Base-by-base conservation (phyloP, 78 protist species). In the Diacronema lutheri region DNA sequence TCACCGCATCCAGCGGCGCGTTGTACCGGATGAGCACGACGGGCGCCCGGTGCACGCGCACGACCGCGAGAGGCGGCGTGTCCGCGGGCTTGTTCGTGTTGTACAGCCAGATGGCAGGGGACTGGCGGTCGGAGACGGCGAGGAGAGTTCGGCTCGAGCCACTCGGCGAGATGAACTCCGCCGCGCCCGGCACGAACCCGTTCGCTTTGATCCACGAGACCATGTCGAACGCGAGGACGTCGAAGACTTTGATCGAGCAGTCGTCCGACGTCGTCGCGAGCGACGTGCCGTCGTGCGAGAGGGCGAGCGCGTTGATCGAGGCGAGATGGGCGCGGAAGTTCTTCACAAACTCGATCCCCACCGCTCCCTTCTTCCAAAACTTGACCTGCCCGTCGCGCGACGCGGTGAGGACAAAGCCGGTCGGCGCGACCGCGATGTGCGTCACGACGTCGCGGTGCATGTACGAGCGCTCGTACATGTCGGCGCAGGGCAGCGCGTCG, bases 291-390 rank as follows among this genome's bases (percentile, higher is more conserved):
- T 94, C 95, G 25, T 21, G 20, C 55, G 92, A 76, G 35, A 74
- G 78, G 23, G 91, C 69, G 38, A 93, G 0, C 16, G 60, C 85
- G 16, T 77, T 31, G 31, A 93, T 56, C 16, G 93, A 61, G 9
- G 74, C 94, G 25, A 89, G 26, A 77, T 97, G 99, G n/a, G 97
- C 88, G 26, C 79, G 60, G 89, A 88, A 97, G 60, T 88, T 89
- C 91, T 96, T 97, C 55, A 97, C 97, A 62, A 95, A 95, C 72
- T 95, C 97, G 14, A 97, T 83, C 14, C 95, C 97, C 31, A 35
- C 50, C 38, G 44, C 82, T 68, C 35, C 56, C 83, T 97, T 97
- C 81, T 92, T 92, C 99, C 99, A 97, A 64, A 97, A 97, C 90
- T 97, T 97, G 46, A 97, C 29, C 58, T 72, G 89, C 9, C 99